Evolutionary conservation across 768 basidiomycete genomes (phyloP).

Genomic region (Podaxis mareebaensis): DNA sequence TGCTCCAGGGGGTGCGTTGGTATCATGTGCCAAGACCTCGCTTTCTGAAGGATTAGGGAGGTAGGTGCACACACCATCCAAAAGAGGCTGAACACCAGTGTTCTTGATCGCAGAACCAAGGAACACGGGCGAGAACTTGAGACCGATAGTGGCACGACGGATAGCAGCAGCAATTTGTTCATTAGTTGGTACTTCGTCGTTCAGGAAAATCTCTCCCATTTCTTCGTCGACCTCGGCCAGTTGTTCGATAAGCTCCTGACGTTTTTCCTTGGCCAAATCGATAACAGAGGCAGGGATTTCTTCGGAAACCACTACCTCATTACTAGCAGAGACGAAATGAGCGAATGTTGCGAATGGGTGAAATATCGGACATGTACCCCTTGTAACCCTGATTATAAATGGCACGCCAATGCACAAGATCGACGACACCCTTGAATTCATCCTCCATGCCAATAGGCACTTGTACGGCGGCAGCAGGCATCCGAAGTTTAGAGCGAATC

Average conservation of each 20-base stretch:
- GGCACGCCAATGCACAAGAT: conserved; percentile 92
- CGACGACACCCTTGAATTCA: conserved; percentile 87
- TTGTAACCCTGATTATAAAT: conserved; percentile 94
- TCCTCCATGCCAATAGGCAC: conserved; percentile 93
- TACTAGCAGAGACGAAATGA: conserved; percentile 45
- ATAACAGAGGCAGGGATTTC: conserved; percentile 82
- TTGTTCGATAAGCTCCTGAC: conserved; percentile 88
- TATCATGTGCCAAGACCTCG: conserved; percentile 80
- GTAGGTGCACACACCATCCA: conserved; percentile 96
- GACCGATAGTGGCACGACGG: conserved; percentile 81
- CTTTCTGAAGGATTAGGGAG: conserved; percentile 86
- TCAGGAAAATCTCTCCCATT: conserved; percentile 89
- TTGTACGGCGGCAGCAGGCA: conserved; percentile 92
- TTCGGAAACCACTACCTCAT: conserved; percentile 75
- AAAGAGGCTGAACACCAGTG: conserved; percentile 88
- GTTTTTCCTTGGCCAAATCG: conserved; percentile 79
- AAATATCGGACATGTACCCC: conserved; percentile 57
- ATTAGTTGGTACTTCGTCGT: conserved; percentile 75
- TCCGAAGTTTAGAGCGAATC: conserved; percentile 87
- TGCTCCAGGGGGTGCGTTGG: conserved; percentile 57
- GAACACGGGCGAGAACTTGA: conserved; percentile 96
- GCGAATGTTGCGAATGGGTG: conserved; percentile 3
- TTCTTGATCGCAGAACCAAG: conserved; percentile 98
- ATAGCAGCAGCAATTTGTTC: conserved; percentile 81
- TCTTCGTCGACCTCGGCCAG: conserved; percentile 96